Evolutionary conservation across 352 stramenopile species (phyloP).

Genomic region (Pythium apleroticum): DNA sequence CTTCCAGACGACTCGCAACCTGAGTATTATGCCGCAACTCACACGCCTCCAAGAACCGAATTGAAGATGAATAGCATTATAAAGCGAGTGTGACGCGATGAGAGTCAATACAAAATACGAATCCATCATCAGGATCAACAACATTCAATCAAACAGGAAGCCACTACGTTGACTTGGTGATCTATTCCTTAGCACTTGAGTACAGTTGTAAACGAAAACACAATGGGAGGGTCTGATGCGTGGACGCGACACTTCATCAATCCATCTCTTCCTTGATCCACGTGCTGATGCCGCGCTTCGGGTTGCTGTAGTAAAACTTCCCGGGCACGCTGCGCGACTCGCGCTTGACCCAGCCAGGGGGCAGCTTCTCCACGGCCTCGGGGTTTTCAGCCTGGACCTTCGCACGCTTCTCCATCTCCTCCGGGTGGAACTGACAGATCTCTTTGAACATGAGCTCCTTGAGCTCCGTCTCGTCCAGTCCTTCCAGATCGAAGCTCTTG

Average conservation of each 20-base stretch:
- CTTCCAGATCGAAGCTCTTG: constrained; percentile 85
- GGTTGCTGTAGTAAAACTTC: constrained; percentile 91
- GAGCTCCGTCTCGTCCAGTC: constrained; percentile 77
- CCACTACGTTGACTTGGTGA: not conserved
- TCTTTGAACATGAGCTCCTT: constrained; percentile 92
- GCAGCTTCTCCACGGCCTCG: constrained; percentile 68
- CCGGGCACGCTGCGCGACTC: constrained; percentile 82
- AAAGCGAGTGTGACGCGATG: not conserved
- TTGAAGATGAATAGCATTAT: not conserved
- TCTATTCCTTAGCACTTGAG: constrained; percentile 7
- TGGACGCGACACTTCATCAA: constrained; percentile 19
- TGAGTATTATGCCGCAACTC: not conserved
- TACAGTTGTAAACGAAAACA: constrained; percentile 9
- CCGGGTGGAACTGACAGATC: constrained; percentile 87
- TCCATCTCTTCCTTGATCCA: constrained; percentile 89
- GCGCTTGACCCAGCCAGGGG: constrained; percentile 82
- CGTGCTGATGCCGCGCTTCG: constrained; percentile 87
- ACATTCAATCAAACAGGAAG: not conserved
- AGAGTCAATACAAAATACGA: not conserved
- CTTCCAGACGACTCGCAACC: not conserved
- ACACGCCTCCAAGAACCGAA: not conserved
- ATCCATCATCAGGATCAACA: not conserved
- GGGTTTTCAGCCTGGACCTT: constrained; percentile 72
- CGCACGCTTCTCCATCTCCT: constrained; percentile 89
- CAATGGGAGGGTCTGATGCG: not conserved